Conservation (phyloP, 345 rosid genomes). For the Moricandia arvensis region DNA sequence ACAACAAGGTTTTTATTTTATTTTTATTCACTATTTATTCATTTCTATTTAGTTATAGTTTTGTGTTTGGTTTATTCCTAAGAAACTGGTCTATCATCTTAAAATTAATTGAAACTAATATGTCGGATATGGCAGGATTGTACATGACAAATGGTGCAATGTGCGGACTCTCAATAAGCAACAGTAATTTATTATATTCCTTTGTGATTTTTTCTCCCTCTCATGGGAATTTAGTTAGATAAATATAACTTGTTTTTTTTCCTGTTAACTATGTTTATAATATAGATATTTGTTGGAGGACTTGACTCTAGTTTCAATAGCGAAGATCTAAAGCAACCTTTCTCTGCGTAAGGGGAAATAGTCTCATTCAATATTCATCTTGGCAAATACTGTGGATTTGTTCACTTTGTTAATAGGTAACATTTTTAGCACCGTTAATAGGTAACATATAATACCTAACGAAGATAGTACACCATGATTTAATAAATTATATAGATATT, state of each 20-base stretch:
- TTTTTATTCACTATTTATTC: no score
- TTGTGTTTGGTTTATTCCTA: background rate
- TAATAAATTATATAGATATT: background rate
- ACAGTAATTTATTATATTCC: conserved; percentile 52
- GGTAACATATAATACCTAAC: background rate
- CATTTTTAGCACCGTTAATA: background rate
- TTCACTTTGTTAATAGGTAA: conserved; percentile 88
- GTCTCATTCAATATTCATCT: conserved; percentile 83
- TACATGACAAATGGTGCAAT: conserved; percentile 61
- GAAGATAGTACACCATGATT: background rate
- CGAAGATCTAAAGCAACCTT: conserved; percentile 83
- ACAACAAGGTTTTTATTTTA: no score
- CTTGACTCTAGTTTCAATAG: conserved; percentile 85
- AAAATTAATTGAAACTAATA: background rate
- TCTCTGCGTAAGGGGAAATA: conserved; percentile 81
- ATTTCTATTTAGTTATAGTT: background rate
- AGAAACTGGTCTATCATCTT: background rate
- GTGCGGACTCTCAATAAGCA: conserved; percentile 48
- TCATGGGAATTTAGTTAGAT: conserved; percentile 19
- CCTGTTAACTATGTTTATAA: conserved; percentile 25
- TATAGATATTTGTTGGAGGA: conserved; percentile 96
- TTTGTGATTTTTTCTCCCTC: background rate
- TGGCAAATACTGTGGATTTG: conserved; percentile 95
- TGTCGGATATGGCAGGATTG: conserved; percentile 48
- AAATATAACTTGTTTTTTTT: background rate